Evolutionary conservation across 257 asterid species (phyloP).

Genomic region (Solanum ossicruentum): DNA sequence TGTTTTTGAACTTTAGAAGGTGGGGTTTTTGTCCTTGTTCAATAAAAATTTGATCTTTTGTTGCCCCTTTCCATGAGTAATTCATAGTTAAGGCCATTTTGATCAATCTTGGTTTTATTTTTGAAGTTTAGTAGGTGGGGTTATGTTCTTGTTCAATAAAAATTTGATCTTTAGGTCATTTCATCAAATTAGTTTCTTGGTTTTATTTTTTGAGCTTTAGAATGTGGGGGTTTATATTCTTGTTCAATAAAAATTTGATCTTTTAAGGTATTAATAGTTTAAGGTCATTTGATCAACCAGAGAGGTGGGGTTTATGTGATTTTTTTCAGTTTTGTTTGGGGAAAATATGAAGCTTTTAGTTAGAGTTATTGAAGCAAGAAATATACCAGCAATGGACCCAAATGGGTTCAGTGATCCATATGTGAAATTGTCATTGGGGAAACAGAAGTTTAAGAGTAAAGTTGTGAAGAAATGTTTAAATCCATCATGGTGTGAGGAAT

Average conservation of each 20-base stretch:
- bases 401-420: conserved; percentile 95
- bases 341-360: conserved; percentile 68
- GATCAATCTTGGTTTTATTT: background rate
- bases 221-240: background rate
- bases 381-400: conserved; percentile 74
- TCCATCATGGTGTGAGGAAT: conserved; percentile 96
- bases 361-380: conserved; percentile 78
- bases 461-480: conserved; percentile 77
- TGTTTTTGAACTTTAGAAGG: background rate
- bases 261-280: background rate
- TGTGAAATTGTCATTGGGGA: conserved; percentile 81
- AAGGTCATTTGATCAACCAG: background rate
- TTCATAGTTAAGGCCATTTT: background rate
- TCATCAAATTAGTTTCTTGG: background rate
- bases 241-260: background rate
- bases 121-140: background rate
- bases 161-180: background rate
- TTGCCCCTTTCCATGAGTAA: background rate
- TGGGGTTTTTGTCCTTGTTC: background rate
- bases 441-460: conserved; percentile 60
- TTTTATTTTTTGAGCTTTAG: background rate
- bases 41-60: background rate
- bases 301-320: background rate
- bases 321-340: background rate
- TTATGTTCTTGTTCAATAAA: background rate